These are phyloP conservation scores for Populus simonii DNA, from an alignment of 345 rosid species.

Conservation along the genomic window DNA sequence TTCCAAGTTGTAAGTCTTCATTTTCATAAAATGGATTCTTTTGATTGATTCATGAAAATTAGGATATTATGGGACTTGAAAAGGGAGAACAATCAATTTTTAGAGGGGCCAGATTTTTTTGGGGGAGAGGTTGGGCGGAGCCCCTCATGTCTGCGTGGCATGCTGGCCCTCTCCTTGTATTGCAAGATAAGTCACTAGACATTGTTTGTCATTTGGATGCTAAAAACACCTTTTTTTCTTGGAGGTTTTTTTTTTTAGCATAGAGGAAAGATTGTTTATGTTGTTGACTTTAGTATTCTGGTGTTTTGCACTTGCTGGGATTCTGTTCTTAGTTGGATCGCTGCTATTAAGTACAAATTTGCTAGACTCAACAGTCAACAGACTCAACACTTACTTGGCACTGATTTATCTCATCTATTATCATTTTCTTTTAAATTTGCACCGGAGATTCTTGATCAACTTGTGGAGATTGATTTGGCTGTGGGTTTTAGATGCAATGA, in stretches of 20 bases:
- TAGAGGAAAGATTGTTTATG: background rate
- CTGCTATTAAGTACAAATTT: background rate
- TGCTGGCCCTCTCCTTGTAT: background rate
- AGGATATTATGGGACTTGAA: background rate
- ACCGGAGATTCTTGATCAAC: constrained; percentile 31
- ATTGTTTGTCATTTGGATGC: background rate
- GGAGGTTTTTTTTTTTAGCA: background rate
- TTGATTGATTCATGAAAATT: background rate
- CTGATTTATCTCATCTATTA: background rate
- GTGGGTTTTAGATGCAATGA: constrained; percentile 21
- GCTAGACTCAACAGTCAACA: background rate
- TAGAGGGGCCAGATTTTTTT: background rate
- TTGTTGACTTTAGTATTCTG: background rate
- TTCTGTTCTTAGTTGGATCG: background rate
- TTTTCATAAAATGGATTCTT: background rate
- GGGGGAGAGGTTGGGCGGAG: background rate
- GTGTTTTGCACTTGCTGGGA: background rate
- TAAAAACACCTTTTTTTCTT: background rate
- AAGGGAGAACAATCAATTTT: too few relatives aligned
- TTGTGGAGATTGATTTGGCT: constrained; percentile 27
- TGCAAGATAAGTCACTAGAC: background rate
- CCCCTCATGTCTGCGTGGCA: background rate
- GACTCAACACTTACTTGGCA: background rate
- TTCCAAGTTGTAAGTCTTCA: constrained; percentile 52
- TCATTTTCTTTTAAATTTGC: background rate